Percentiles rank a stretch among this genome's conserved stretches.
Evolutionary conservation across 31 red algal species (phyloP).

Genomic region (Endocladia muricata): DNA sequence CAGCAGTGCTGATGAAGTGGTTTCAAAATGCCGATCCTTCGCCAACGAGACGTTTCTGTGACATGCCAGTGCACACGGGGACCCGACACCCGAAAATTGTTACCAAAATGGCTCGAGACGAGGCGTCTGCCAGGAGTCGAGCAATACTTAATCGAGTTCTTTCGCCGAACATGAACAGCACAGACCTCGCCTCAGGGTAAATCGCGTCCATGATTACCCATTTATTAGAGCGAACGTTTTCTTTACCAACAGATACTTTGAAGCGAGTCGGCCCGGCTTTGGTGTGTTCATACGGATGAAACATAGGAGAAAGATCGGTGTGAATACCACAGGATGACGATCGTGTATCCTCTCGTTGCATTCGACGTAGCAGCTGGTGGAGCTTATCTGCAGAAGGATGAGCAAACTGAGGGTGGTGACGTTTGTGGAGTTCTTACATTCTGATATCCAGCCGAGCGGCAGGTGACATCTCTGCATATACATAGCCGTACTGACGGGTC

Average conservation of each 20-base stretch:
- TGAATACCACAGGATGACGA: background rate
- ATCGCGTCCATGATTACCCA: background rate
- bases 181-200: background rate
- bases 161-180: background rate
- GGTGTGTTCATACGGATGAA: background rate
- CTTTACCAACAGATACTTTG: background rate
- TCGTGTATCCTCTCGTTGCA: background rate
- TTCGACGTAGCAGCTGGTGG: constrained; percentile 18
- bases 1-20: too few relatives aligned
- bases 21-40: too few relatives aligned
- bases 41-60: too few relatives aligned
- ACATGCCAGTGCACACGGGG: too few relatives aligned
- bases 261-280: background rate
- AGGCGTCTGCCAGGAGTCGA: background rate
- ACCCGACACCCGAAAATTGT: background rate
- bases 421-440: background rate
- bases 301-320: background rate
- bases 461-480: background rate
- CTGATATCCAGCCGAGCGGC: background rate
- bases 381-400: constrained; percentile 41
- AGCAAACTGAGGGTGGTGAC: constrained; percentile 12
- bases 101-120: background rate
- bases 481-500: background rate
- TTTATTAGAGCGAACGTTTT: background rate
- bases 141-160: background rate